Conservation (phyloP, 805 yeast species). For the Saccharomycopsis sp. region DNA sequence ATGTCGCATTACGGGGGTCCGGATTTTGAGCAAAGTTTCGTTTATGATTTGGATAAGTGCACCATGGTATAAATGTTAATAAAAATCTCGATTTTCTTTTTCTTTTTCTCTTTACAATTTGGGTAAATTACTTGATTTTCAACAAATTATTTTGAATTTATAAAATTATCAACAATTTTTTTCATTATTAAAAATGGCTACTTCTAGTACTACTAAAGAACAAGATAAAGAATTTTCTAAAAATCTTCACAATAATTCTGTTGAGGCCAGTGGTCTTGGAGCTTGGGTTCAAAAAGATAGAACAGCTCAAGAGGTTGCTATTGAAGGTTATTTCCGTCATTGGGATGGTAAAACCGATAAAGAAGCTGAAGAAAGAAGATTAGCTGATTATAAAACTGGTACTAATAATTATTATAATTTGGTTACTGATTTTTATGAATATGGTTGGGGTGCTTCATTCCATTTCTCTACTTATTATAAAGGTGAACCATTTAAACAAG, state of each 20-base stretch:
- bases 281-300: constrained; percentile 74
- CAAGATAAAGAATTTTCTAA: constrained; percentile 49
- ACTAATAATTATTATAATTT: constrained; percentile 95
- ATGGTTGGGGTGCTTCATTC: constrained; percentile 99
- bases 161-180: no score
- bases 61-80: no score
- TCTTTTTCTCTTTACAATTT: no score
- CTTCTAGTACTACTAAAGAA: constrained; percentile 7
- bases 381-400: constrained; percentile 77
- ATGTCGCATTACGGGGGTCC: no score
- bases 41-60: no score
- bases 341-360: constrained; percentile 88
- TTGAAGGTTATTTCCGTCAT: constrained; percentile 85
- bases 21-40: no score
- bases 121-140: no score
- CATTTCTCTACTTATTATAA: constrained; percentile 90
- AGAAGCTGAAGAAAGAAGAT: constrained; percentile 61
- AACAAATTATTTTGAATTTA: no score
- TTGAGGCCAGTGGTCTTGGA: constrained; percentile 55
- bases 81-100: no score
- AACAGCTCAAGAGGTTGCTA: constrained; percentile 73
- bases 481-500: constrained; percentile 91
- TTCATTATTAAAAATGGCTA: no score
- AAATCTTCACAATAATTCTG: constrained; percentile 64
- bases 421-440: constrained; percentile 96